These are phyloP conservation scores for Chaetothyriales sp. DNA, from an alignment of 2,329 filamentous ascomycete species.

Conservation along the genomic window DNA sequence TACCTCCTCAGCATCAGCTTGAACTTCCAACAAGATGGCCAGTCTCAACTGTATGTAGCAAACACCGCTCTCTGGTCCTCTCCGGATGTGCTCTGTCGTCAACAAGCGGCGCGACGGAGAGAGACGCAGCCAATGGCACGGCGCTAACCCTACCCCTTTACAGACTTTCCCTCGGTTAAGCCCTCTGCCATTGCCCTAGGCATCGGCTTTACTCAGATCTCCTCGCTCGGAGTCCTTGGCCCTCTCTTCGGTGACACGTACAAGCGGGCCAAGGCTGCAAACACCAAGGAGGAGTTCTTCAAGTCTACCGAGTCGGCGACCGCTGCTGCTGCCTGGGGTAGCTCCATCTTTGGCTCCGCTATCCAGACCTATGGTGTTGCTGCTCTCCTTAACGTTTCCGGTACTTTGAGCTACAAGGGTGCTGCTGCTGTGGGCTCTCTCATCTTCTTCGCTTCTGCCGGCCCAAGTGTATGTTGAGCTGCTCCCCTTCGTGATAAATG, in stretches of 20 bases:
- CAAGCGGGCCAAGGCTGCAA: slow-evolving; percentile 77
- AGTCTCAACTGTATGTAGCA: slow-evolving; percentile 44
- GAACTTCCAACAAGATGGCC: slow-evolving; percentile 36
- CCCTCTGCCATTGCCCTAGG: slow-evolving; percentile 94
- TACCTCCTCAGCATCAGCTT: background rate
- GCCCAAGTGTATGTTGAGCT: slow-evolving; percentile 1
- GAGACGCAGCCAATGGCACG: background rate
- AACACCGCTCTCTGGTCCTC: background rate
- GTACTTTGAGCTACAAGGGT: slow-evolving; percentile 91
- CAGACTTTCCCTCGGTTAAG: slow-evolving; percentile 74
- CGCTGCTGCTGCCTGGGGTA: slow-evolving; percentile 79
- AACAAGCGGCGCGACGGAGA: background rate
- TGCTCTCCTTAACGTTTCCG: slow-evolving; percentile 85
- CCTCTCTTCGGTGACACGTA: slow-evolving; percentile 92
- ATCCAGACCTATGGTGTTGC: slow-evolving; percentile 82
- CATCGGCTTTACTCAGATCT: slow-evolving; percentile 86
- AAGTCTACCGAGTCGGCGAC: slow-evolving; percentile 82
- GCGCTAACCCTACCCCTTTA: slow-evolving; percentile 6
- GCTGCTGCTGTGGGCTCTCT: slow-evolving; percentile 82
- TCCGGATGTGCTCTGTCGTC: too few relatives aligned
- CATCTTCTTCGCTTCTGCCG: slow-evolving; percentile 69
- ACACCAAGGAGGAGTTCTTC: slow-evolving; percentile 94
- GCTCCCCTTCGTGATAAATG: background rate
- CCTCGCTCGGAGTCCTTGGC: slow-evolving; percentile 73
- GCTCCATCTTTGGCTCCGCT: slow-evolving; percentile 74